phyloP scores from a whole-genome alignment of 768 basidiomycete genomes.

The Leccinum longicurvipes region DNA sequence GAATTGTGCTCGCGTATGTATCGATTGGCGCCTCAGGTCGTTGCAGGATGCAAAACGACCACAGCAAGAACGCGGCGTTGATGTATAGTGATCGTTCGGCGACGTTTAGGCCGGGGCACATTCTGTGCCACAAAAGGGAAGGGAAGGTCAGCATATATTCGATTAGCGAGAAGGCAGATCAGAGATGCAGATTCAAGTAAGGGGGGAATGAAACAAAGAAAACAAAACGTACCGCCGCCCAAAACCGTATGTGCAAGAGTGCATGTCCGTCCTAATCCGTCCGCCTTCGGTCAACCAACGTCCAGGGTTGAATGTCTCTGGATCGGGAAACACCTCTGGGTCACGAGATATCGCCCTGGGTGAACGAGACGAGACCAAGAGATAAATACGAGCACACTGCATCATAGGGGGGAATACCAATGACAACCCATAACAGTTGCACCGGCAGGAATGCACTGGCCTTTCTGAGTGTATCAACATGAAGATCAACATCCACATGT shows the following conservation, averaged over 20 bases:
- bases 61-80: slow-evolving; percentile 56
- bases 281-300: slow-evolving; percentile 6
- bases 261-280: neutral
- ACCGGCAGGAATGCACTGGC: neutral
- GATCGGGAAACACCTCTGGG: neutral
- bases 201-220: neutral
- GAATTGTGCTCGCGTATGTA: slow-evolving; percentile 43
- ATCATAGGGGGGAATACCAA: neutral
- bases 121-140: slow-evolving; percentile 27
- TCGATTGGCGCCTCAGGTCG: slow-evolving; percentile 54
- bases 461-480: neutral
- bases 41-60: slow-evolving; percentile 54
- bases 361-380: neutral
- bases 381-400: neutral
- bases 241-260: slow-evolving; percentile 3
- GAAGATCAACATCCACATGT: neutral
- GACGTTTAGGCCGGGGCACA: slow-evolving; percentile 58
- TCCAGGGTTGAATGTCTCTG: neutral
- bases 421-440: neutral
- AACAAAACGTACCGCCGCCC: neutral
- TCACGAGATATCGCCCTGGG: neutral
- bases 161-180: no score
- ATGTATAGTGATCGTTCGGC: slow-evolving; percentile 49
- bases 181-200: neutral
- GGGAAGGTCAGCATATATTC: neutral